These are phyloP conservation scores for Pythium scleroteichum DNA, from an alignment of 352 stramenopile species.

Conservation along the genomic window DNA sequence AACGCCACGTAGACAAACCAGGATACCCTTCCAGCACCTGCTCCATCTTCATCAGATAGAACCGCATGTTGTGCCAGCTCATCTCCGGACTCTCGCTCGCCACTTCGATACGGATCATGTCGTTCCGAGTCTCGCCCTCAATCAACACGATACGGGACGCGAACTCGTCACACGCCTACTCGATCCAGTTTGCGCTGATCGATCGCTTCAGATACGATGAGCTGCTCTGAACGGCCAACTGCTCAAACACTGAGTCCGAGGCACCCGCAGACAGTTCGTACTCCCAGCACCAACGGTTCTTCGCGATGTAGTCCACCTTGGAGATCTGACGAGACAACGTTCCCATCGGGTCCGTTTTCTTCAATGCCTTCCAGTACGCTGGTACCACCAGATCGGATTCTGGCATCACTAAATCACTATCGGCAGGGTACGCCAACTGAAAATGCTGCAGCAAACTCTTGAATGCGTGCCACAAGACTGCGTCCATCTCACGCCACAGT, in stretches of 20 bases:
- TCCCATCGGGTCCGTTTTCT: too few relatives aligned
- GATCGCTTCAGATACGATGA: slow-evolving; percentile 10
- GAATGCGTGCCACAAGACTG: slow-evolving; percentile 21
- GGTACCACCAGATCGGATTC: slow-evolving; percentile 19
- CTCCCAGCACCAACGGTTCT: slow-evolving; percentile 26
- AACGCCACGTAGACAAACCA: background rate
- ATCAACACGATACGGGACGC: slow-evolving; percentile 8
- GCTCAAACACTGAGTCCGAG: slow-evolving; percentile 29
- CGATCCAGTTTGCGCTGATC: slow-evolving; percentile 15
- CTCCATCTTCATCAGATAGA: slow-evolving; percentile 28
- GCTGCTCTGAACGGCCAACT: slow-evolving; percentile 29
- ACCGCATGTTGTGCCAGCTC: slow-evolving; percentile 18
- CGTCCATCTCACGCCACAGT: slow-evolving; percentile 24
- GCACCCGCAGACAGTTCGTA: slow-evolving; percentile 24
- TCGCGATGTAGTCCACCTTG: background rate
- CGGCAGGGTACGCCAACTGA: slow-evolving; percentile 22
- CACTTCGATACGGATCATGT: slow-evolving; percentile 22
- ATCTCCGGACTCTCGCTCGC: background rate
- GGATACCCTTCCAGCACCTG: slow-evolving; percentile 23
- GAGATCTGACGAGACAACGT: background rate
- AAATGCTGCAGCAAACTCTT: slow-evolving; percentile 33
- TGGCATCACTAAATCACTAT: slow-evolving; percentile 15
- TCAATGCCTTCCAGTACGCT: slow-evolving; percentile 7
- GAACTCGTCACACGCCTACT: slow-evolving; percentile 14
- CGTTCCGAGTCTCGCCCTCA: background rate